Base-by-base conservation (phyloP, 768 basidiomycete genomes). In the Mycena maculata region DNA sequence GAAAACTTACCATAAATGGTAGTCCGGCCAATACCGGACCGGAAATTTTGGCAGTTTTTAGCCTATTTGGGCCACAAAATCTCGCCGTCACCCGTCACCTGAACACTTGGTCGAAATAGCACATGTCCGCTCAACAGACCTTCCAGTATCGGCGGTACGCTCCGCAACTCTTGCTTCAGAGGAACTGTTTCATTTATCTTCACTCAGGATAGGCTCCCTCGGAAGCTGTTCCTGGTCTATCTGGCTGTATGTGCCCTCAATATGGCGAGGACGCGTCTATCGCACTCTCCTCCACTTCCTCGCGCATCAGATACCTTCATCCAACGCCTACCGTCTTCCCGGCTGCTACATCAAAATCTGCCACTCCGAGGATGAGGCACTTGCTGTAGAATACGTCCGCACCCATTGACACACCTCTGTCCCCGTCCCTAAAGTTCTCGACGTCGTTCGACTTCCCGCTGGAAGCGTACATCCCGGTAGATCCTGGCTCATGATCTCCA, bases 401-500 rank as follows among this genome's bases (percentile, higher is more conserved):
- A 54, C 55, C 15, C 50, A 50, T 30, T n/a, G n/a, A n/a, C n/a
- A n/a, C n/a, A 70, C 65, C 27, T 44, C 60, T 22, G 47, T 70
- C 69, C 69, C 69, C 18, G 61, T 70, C n/a, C 60, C 69, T 49
- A 63, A 67, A 60, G 48, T 70, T 22, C 60, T 59, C 61, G 61
- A 59, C 49, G 44, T 64, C n/a, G 62, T 63, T 20, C 53, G 23
- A 31, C 27, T 63, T 25, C 62, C 62, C n/a, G 22, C 31, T 23
- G 52, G 42, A 33, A 28, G 33, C 25, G 25, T 30, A 38, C 36
- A 41, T 33, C 28, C 41, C 30, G 4, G 33, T 36, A 60, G 60
- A 56, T 70, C 45, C 9, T 60, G 69, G 31, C 54, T 72, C 50
- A 55, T 65, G 60, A 60, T 73, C 31, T 75, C 73, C 36, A 72